Conservation (phyloP, 2,329 filamentous ascomycete genomes). For the Lachnellula suecica region DNA sequence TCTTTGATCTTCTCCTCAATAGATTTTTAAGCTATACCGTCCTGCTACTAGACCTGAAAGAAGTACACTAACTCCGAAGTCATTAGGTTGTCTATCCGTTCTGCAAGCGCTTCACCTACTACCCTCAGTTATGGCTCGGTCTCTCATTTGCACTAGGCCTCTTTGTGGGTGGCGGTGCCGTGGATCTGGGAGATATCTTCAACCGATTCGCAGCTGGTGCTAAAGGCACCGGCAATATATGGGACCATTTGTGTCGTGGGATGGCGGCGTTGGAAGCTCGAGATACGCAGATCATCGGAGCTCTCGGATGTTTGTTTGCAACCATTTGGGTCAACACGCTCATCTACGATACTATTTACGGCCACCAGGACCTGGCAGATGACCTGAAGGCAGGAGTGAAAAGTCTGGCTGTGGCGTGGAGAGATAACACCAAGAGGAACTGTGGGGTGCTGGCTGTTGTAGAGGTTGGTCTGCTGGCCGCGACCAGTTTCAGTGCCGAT, state of each 20-base stretch:
- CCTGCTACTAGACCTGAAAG: too few relatives aligned
- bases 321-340: neutral
- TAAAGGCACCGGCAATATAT: neutral
- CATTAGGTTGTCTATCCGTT: neutral
- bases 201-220: neutral
- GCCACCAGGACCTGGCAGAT: neutral
- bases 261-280: neutral
- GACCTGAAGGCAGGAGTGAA: constrained; percentile 1
- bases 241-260: neutral
- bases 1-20: too few relatives aligned
- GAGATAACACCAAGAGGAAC: neutral
- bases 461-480: neutral
- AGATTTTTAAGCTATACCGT: too few relatives aligned
- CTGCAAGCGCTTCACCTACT: neutral
- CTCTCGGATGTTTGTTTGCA: neutral
- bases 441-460: neutral
- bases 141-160: neutral
- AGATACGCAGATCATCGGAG: neutral
- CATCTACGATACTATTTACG: constrained; percentile 1
- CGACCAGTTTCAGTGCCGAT: neutral
- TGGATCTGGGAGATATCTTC: neutral
- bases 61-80: too few relatives aligned
- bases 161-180: neutral
- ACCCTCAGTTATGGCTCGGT: neutral
- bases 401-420: neutral